Evolutionary conservation across 2,329 filamentous ascomycete species (phyloP), one percentile per base, ranked within the genome.

Genomic region (Ceratocystiopsis sp.): DNA sequence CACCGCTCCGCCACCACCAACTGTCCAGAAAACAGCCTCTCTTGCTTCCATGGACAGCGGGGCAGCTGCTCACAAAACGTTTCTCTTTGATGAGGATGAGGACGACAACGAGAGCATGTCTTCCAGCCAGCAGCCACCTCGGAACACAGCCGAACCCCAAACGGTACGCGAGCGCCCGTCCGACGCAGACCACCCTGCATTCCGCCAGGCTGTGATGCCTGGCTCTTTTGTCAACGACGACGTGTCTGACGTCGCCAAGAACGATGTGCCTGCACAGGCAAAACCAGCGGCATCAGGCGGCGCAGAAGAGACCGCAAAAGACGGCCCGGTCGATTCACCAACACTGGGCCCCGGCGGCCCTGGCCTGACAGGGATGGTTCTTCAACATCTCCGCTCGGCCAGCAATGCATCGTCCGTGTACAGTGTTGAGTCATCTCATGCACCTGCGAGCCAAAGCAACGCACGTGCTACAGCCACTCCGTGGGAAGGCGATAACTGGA

Each of bases 361-460:
- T 29, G 25, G 84, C 1, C 66, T 95, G 15, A 89, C 80, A 53
- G 82, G 81, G 2, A 73, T 94, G 66, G 78, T 94, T 38, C 76
- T 81, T 32, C 80, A 87, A 48, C 91, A 96, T 64, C 64, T 96
- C 36, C 77, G 91, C 41, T 76, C 76, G 33, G 76, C 80, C 49
- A 96, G 89, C 61, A 80, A 79, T 46, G 71, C 76, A 14, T 96
- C 89, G 1, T 93, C 85, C 0, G 68, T 91, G 21, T 85, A 84
- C 51, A 75, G 73, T 21, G 46, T 40, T 6, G 40, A 42, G 38
- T 41, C 45, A 2, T 43, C 40, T 1, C 44, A 42, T 16, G 36
- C 16, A 17, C 38, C 35, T 14, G 29, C 19, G 4, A 29, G 25
- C 25, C 25, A 8, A 10, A 8, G 25, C 6, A 29, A 29, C 9